phyloP scores from a whole-genome alignment of 2,329 filamentous ascomycete species.

The Aspergillus sp. region DNA sequence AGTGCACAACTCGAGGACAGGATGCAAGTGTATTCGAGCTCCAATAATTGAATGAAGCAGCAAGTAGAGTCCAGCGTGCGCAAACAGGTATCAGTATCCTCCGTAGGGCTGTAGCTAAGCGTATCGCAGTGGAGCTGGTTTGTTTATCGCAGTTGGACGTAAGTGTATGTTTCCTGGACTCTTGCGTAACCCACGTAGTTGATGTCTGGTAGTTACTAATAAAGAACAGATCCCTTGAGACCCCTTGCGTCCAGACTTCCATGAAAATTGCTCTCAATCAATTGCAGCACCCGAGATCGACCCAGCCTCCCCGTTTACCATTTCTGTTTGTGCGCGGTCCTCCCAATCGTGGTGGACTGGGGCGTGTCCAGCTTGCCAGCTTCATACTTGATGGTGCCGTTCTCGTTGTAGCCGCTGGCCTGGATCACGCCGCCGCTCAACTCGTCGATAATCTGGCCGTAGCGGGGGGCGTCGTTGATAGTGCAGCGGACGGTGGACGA shows the following conservation, averaged over 20 bases:
- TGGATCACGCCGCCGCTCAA: constrained; percentile 31
- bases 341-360: constrained; percentile 7
- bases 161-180: too few species aligned
- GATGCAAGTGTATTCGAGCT: too few species aligned
- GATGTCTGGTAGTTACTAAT: too few species aligned
- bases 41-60: too few species aligned
- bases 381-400: constrained; percentile 28
- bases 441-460: constrained; percentile 28
- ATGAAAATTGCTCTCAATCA: too few species aligned
- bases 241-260: too few species aligned
- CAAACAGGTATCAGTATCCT: constrained; percentile 1
- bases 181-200: too few species aligned
- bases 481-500: constrained; percentile 25
- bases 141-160: not conserved
- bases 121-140: not conserved
- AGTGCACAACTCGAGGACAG: too few species aligned
- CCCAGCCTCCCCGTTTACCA: constrained; percentile 6
- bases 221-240: too few species aligned
- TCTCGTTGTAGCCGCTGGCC: constrained; percentile 19
- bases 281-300: too few species aligned
- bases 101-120: not conserved
- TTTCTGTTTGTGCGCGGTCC: constrained; percentile 5
- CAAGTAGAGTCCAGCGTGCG: too few species aligned
- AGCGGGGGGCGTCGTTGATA: constrained; percentile 20
- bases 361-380: constrained; percentile 10